phyloP scores from a whole-genome alignment of 164 flowering plant genomes.

The Buxus sempervirens region DNA sequence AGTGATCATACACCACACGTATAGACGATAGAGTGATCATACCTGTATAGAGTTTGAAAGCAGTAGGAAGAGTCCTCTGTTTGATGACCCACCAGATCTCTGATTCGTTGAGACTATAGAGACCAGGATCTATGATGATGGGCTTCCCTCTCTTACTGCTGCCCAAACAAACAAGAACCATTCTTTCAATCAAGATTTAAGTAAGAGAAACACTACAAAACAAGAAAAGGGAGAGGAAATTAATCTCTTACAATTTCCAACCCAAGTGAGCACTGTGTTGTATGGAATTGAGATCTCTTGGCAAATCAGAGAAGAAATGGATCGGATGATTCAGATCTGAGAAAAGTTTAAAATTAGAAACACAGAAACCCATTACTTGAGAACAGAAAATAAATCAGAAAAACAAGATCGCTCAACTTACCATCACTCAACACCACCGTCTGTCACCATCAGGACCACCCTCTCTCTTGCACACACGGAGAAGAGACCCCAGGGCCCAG shows the following conservation, averaged over 20 bases:
- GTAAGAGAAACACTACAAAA: too few species aligned
- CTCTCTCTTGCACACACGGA: too few species aligned
- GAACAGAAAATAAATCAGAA: too few species aligned
- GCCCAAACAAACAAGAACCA: too few species aligned
- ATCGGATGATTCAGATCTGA: conserved; percentile 95
- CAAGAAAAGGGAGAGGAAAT: not conserved
- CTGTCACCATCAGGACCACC: too few species aligned
- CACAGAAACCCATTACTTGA: too few species aligned
- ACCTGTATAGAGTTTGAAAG: conserved; percentile 94
- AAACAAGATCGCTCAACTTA: too few species aligned
- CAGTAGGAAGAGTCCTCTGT: conserved; percentile 74
- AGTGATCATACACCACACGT: conserved; percentile 1
- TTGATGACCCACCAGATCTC: conserved; percentile 83
- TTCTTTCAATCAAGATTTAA: too few species aligned
- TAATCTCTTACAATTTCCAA: conserved; percentile 82
- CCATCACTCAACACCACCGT: too few species aligned
- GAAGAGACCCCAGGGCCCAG: too few species aligned
- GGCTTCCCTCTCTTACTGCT: conserved; percentile 93
- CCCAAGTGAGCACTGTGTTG: conserved; percentile 80
- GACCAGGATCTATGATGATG: conserved; percentile 82
- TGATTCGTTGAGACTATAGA: conserved; percentile 74
- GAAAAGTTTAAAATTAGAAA: too few species aligned
- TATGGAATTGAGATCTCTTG: conserved; percentile 78
- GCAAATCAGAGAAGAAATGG: conserved; percentile 66
- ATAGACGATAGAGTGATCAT: too few species aligned